phyloP scores from a whole-genome alignment of 129 eudicot species.

The Tagetes patula region DNA sequence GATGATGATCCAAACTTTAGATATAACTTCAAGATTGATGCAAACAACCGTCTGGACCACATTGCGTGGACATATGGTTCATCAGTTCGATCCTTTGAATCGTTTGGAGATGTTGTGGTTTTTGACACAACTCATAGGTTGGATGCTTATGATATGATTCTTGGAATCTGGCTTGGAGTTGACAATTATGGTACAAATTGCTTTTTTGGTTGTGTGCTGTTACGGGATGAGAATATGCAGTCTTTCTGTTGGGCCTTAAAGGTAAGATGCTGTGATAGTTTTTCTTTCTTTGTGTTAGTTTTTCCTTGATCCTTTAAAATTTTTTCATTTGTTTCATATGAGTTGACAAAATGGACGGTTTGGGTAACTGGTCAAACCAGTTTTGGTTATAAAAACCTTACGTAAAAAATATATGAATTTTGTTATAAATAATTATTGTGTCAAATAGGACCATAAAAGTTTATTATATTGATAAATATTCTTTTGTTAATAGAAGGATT shows the following conservation, averaged over 20 bases:
- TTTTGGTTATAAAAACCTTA: neutral
- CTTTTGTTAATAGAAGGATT: neutral
- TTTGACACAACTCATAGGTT: slow-evolving; percentile 82
- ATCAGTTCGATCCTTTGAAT: slow-evolving; percentile 54
- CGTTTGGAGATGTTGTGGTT: slow-evolving; percentile 69
- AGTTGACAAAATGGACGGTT: neutral
- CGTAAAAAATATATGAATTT: neutral
- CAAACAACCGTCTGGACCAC: slow-evolving; percentile 72
- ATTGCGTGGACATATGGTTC: slow-evolving; percentile 86
- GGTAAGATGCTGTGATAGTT: slow-evolving; percentile 42
- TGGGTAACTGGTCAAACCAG: slow-evolving; percentile 1
- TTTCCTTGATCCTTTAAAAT: neutral
- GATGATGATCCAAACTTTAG: slow-evolving; percentile 72
- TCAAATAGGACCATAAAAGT: neutral
- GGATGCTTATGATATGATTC: slow-evolving; percentile 87
- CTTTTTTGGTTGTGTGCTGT: slow-evolving; percentile 70
- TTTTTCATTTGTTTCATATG: neutral
- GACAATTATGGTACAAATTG: slow-evolving; percentile 76
- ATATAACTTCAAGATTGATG: slow-evolving; percentile 67
- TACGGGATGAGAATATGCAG: slow-evolving; percentile 73
- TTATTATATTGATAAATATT: neutral
- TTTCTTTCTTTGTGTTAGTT: slow-evolving; percentile 13
- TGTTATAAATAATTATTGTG: neutral
- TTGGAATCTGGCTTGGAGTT: slow-evolving; percentile 85
- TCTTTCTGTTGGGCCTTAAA: slow-evolving; percentile 85